Evolutionary conservation across 176 grass and related monocot species (phyloP).

Genomic region (Carex cristatella): DNA sequence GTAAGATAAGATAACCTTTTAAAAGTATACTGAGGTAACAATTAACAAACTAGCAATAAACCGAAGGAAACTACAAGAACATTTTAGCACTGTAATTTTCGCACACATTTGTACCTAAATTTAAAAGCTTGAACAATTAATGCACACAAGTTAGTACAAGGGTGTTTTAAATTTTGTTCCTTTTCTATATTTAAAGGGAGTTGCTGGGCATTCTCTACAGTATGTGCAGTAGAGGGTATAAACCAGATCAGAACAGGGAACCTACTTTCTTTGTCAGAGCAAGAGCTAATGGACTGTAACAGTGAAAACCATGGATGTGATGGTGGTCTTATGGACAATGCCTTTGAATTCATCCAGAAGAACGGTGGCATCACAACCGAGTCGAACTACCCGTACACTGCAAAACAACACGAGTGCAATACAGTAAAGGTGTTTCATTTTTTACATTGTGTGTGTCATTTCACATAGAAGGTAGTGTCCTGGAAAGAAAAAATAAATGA

Average conservation of each 20-base stretch:
- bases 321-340: constrained; percentile 48
- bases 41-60: neutral
- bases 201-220: constrained; percentile 66
- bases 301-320: constrained; percentile 38
- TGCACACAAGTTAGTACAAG: neutral
- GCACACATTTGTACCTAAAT: neutral
- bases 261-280: constrained; percentile 55
- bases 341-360: constrained; percentile 37
- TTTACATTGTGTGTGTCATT: neutral
- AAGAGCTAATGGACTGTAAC: constrained; percentile 69
- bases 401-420: constrained; percentile 26
- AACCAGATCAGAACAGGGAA: constrained; percentile 46
- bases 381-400: constrained; percentile 49
- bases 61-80: neutral
- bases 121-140: neutral
- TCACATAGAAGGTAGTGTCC: neutral
- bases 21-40: neutral
- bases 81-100: neutral
- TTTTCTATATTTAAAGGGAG: constrained; percentile 31
- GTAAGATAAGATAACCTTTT: constrained; percentile 22
- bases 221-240: constrained; percentile 41
- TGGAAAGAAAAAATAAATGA: neutral
- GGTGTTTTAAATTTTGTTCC: neutral
- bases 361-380: constrained; percentile 51
- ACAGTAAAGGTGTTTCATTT: constrained; percentile 19